Evolutionary conservation across 2,329 filamentous ascomycete genomes (phyloP), one percentile per base, ranked within the genome.

Genomic region (Didymella arachidicola): DNA sequence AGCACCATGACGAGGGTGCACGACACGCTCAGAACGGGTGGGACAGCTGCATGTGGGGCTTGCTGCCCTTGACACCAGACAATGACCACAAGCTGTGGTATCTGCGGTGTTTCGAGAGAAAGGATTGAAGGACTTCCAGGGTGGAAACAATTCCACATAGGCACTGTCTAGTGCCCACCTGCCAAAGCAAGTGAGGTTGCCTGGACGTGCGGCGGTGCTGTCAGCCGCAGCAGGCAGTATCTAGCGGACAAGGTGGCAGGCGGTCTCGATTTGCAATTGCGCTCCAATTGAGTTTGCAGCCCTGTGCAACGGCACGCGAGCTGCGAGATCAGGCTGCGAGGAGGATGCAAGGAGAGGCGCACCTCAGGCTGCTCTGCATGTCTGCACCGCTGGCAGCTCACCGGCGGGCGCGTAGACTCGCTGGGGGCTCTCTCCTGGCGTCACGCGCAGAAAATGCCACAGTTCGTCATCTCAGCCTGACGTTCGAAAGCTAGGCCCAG

Each of bases 251-350:
- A 25, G 52, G 39, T 43, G 47, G 41, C 27, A 45, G 32, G 39
- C 50, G 45, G 50, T 51, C 39, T 50, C 27, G 45, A 36, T 59
- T 53, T 50, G 50, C 32, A 34, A 49, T 26, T 44, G 44, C 22
- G 27, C n/a, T 53, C 27, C 36, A 36, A 30, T 42, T 44, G 55
- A 46, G 42, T 57, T 45, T 25, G 30, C 50, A 53, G 41, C 48
- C 38, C 41, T 57, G 62, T 67, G 60, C 41, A 48, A 60, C 52
- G 63, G 62, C 68, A 69, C 66, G 66, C 67, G 66, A 69, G 64
- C 67, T 58, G 12, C 43, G 44, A 58, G 60, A 55, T 39, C 32
- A 53, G 53, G 56, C 29, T 61, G 60, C 61, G 29, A 49, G 7
- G 22, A 25, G 34, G 25, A 25, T 49, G 8, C 14, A 7, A 49